Evolutionary conservation across 352 stramenopile genomes (phyloP).

Genomic region (Phytopythium oedochilum): DNA sequence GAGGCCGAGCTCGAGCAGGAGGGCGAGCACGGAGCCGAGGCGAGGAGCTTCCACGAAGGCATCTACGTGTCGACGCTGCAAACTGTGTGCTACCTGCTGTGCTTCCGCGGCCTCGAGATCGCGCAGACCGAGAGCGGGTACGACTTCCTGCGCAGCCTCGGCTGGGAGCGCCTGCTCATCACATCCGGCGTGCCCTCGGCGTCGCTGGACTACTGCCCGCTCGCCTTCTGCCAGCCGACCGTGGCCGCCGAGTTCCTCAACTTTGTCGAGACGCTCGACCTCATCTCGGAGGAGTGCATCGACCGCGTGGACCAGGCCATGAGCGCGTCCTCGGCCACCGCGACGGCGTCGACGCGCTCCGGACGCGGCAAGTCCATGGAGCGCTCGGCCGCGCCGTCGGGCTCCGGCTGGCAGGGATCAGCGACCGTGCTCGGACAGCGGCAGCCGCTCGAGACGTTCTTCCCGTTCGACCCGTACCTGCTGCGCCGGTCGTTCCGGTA

Average conservation of each 20-base stretch:
- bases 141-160: conserved; percentile 76
- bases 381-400: conserved; percentile 43
- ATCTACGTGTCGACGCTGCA: conserved; percentile 88
- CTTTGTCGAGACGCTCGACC: conserved; percentile 68
- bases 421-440: conserved; percentile 41
- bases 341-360: conserved; percentile 1
- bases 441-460: conserved; percentile 88
- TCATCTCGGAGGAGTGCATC: conserved; percentile 73
- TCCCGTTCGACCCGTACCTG: conserved; percentile 97
- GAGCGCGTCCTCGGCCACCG: conserved; percentile 33
- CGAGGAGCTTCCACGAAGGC: conserved; percentile 45
- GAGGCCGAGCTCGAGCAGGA: conserved; percentile 11
- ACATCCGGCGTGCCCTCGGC: conserved; percentile 23
- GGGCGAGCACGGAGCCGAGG: conserved; percentile 10
- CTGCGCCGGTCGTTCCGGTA: conserved; percentile 91
- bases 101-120: conserved; percentile 92
- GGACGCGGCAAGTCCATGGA: conserved; percentile 55
- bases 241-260: conserved; percentile 83
- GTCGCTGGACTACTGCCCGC: conserved; percentile 41
- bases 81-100: conserved; percentile 97
- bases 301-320: conserved; percentile 73
- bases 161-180: conserved; percentile 73
- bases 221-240: conserved; percentile 75
- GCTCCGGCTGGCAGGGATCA: conserved; percentile 12
- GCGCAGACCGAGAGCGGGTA: conserved; percentile 65